Percentiles rank a stretch among this genome's conserved stretches.
Evolutionary conservation across 1,284 basidiomycete genomes (phyloP).

Genomic region (Laetiporus sulphureus): DNA sequence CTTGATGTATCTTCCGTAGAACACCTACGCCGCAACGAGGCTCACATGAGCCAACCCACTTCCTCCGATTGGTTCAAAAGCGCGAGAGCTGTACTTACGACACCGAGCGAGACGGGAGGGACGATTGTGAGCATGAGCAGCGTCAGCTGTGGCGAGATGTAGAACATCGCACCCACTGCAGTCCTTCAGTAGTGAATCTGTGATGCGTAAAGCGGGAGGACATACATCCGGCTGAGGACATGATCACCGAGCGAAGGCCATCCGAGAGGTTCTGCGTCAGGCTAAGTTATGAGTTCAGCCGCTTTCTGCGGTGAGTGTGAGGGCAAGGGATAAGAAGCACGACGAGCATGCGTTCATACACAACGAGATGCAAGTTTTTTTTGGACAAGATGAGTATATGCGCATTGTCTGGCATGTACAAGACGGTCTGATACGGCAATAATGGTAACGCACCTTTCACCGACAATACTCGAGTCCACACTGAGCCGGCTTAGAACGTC

Average conservation of each 20-base stretch:
- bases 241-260: constrained; percentile 82
- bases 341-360: neutral
- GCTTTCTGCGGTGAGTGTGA: neutral
- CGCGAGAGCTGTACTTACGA: too few species aligned
- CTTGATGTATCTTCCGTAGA: constrained; percentile 94
- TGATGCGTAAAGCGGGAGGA: constrained; percentile 11
- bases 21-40: too few species aligned
- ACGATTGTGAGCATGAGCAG: constrained; percentile 91
- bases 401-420: too few species aligned
- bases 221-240: constrained; percentile 84
- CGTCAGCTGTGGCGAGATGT: constrained; percentile 87
- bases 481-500: constrained; percentile 91
- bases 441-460: constrained; percentile 77
- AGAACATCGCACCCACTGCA: constrained; percentile 94
- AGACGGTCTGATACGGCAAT: too few species aligned
- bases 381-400: too few species aligned
- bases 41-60: neutral
- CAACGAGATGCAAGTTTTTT: too few species aligned
- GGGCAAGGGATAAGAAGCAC: neutral
- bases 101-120: constrained; percentile 92
- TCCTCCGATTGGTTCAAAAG: neutral
- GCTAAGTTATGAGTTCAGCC: constrained; percentile 30
- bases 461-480: constrained; percentile 91
- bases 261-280: constrained; percentile 91
- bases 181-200: neutral